Conservation (phyloP, 1,139 yeast species). For the Yamadazyma epiphylla region DNA sequence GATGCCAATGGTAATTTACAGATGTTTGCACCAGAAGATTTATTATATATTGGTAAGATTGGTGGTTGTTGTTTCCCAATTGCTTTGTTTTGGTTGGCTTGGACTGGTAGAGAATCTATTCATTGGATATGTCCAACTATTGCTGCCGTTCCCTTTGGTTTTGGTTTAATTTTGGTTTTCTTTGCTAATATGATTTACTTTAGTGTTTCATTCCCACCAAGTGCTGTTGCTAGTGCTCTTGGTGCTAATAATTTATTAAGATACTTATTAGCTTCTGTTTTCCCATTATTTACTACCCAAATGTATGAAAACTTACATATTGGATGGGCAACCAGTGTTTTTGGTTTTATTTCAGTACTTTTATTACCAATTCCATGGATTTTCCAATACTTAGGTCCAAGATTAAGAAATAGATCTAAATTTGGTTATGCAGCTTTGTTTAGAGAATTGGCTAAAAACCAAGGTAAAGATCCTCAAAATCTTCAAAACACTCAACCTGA, state of each 20-base stretch:
- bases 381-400: slow-evolving; percentile 55
- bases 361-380: slow-evolving; percentile 37
- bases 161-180: slow-evolving; percentile 69
- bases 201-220: slow-evolving; percentile 71
- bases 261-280: slow-evolving; percentile 61
- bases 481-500: neutral
- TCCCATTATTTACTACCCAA: slow-evolving; percentile 44
- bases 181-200: slow-evolving; percentile 70
- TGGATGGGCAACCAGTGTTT: slow-evolving; percentile 36
- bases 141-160: slow-evolving; percentile 74
- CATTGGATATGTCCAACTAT: slow-evolving; percentile 83
- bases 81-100: slow-evolving; percentile 76
- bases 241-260: slow-evolving; percentile 77
- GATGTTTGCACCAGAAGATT: slow-evolving; percentile 36
- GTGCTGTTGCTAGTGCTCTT: slow-evolving; percentile 68
- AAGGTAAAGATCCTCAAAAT: neutral
- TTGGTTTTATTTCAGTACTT: slow-evolving; percentile 31
- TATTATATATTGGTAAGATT: slow-evolving; percentile 44
- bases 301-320: slow-evolving; percentile 37
- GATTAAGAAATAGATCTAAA: slow-evolving; percentile 49
- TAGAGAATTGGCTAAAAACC: neutral
- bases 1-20: slow-evolving; percentile 54
- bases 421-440: slow-evolving; percentile 43
- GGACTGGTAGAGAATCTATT: slow-evolving; percentile 62
- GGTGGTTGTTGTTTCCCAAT: slow-evolving; percentile 66